Conservation (phyloP, 164 flowering plant species). For the Santalum album region DNA sequence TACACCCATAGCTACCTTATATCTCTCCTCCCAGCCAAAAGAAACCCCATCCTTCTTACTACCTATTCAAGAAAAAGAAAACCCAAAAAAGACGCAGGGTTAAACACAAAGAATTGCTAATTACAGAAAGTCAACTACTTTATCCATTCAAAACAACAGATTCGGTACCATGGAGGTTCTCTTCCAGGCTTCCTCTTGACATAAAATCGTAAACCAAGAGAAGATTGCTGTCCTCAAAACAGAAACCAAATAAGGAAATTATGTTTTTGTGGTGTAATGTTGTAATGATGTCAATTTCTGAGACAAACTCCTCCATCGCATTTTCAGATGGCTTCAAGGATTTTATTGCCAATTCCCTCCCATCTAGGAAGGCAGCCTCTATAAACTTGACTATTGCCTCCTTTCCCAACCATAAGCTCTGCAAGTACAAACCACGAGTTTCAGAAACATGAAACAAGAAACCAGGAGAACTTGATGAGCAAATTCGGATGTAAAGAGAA, state of each 20-base stretch:
- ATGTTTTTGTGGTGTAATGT: constrained; percentile 71
- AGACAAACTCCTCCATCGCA: constrained; percentile 53
- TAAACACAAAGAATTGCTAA: too few relatives aligned
- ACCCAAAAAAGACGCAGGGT: not conserved
- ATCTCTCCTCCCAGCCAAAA: constrained; percentile 83
- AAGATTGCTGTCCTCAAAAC: constrained; percentile 58
- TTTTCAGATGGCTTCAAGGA: constrained; percentile 65
- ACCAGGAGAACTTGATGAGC: not conserved
- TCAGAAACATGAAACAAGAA: not conserved
- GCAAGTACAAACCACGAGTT: constrained; percentile 4
- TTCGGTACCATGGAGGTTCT: constrained; percentile 74
- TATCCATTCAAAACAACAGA: not conserved
- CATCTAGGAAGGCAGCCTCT: constrained; percentile 74
- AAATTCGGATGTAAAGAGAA: not conserved
- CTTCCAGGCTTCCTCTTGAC: constrained; percentile 86
- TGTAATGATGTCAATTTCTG: constrained; percentile 79
- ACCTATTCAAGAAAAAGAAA: constrained; percentile 18
- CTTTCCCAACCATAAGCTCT: constrained; percentile 87
- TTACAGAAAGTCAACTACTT: too few relatives aligned
- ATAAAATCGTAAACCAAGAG: constrained; percentile 78
- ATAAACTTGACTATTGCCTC: constrained; percentile 85
- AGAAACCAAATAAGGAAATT: constrained; percentile 80
- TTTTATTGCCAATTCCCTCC: constrained; percentile 82
- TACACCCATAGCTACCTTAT: constrained; percentile 79
- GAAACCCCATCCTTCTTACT: constrained; percentile 24